A percentile compares a stretch with the other conserved stretches of the same genome.
Evolutionary conservation across 176 grass and related monocot genomes (phyloP).

Genomic region (Pontederia paniculata): DNA sequence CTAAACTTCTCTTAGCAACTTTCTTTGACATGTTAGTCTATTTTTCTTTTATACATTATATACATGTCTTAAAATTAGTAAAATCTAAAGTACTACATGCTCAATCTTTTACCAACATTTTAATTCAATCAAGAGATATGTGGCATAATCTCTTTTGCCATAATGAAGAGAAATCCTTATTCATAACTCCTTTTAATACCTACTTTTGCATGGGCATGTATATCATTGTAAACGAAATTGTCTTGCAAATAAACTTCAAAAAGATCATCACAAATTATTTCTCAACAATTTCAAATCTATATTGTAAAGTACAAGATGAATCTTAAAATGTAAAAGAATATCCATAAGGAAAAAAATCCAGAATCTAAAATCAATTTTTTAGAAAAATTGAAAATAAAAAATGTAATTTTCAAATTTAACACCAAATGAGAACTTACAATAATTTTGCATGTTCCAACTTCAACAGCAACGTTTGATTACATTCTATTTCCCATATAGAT

Average conservation of each 20-base stretch:
- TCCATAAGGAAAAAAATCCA: not conserved
- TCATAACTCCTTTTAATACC: not conserved
- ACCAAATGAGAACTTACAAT: not conserved
- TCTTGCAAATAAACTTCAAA: not conserved
- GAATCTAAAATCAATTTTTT: no score
- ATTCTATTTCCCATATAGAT: not conserved
- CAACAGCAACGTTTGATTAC: not conserved
- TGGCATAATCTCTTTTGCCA: not conserved
- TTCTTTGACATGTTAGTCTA: no score
- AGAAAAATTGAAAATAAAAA: not conserved
- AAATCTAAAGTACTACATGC: no score
- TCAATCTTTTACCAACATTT: no score
- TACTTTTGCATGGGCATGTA: not conserved
- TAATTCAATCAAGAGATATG: no score
- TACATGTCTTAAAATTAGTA: no score
- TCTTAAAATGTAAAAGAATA: not conserved
- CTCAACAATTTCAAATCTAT: not conserved
- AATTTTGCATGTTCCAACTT: not conserved
- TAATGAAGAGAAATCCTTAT: not conserved
- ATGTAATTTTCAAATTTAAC: not conserved
- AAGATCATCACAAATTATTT: no score
- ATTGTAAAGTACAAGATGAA: not conserved
- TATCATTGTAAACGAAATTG: not conserved
- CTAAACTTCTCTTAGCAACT: no score
- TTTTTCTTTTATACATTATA: no score